Evolutionary conservation across 208 protist genomes (phyloP).

Genomic region (Strigomonas galati): DNA sequence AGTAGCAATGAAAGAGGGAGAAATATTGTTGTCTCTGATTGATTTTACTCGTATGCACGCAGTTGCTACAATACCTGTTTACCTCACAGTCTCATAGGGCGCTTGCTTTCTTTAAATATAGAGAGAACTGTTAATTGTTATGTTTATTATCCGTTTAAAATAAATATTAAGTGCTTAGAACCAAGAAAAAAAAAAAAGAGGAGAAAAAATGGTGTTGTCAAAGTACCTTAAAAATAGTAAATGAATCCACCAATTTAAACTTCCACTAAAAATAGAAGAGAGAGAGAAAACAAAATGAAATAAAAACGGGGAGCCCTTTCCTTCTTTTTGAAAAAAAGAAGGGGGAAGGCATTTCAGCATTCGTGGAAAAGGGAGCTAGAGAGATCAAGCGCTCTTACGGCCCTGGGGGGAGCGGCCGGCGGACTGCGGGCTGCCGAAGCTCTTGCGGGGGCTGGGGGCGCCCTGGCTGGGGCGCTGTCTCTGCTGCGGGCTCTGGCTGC

Average conservation of each 20-base stretch:
- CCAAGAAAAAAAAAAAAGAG: constrained; percentile 6
- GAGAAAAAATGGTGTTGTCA: background rate
- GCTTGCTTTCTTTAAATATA: too few species aligned
- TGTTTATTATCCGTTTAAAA: background rate
- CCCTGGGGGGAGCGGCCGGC: constrained; percentile 19
- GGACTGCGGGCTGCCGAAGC: background rate
- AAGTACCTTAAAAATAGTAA: background rate
- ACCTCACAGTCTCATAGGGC: too few species aligned
- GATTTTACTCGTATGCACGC: too few species aligned
- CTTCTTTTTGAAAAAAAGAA: background rate
- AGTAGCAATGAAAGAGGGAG: background rate
- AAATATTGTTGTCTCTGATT: background rate
- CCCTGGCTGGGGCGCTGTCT: constrained; percentile 25
- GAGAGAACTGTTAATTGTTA: background rate
- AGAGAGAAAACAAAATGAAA: too few species aligned
- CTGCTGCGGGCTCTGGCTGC: constrained; percentile 26
- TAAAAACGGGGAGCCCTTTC: background rate
- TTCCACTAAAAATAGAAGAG: too few species aligned
- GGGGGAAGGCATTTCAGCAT: background rate
- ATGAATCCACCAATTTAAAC: too few species aligned
- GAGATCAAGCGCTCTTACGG: constrained; percentile 16
- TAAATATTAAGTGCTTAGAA: background rate
- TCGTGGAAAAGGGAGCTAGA: background rate
- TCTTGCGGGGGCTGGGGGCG: constrained; percentile 12
- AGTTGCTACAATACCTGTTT: too few species aligned